phyloP scores from a whole-genome alignment of 1,284 basidiomycete genomes.

The Apiotrichum brassicae region DNA sequence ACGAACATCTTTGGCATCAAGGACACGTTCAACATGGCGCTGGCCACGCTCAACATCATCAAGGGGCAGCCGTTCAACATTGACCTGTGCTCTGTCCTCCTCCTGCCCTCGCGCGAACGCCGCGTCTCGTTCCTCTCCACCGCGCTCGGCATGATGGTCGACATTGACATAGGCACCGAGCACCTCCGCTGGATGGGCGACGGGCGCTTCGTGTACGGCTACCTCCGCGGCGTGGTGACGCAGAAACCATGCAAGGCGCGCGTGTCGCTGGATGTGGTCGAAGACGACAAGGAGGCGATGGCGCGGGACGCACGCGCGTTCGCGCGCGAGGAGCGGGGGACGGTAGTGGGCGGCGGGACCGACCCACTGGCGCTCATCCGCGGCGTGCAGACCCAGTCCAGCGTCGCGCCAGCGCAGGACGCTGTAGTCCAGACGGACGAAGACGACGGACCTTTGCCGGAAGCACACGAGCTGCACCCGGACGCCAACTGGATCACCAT shows the following conservation, averaged over 20 bases:
- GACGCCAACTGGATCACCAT: slow-evolving; percentile 41
- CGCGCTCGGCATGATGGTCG: slow-evolving; percentile 84
- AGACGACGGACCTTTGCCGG: slow-evolving; percentile 23
- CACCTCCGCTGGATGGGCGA: slow-evolving; percentile 90
- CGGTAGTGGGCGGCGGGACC: slow-evolving; percentile 19
- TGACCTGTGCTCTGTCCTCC: slow-evolving; percentile 70
- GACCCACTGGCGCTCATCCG: slow-evolving; percentile 12
- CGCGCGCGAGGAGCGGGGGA: slow-evolving; percentile 9
- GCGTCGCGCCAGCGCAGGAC: neutral
- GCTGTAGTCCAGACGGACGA: neutral
- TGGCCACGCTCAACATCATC: slow-evolving; percentile 74
- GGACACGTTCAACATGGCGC: slow-evolving; percentile 65
- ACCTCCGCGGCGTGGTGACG: slow-evolving; percentile 64
- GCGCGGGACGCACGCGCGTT: slow-evolving; percentile 34
- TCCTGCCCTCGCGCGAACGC: slow-evolving; percentile 31
- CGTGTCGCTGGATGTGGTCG: slow-evolving; percentile 63
- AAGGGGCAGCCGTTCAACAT: slow-evolving; percentile 74
- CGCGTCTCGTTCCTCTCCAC: slow-evolving; percentile 84
- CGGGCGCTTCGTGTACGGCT: slow-evolving; percentile 76
- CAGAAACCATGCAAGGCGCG: slow-evolving; percentile 64
- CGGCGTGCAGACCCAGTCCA: slow-evolving; percentile 3
- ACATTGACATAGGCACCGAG: slow-evolving; percentile 78
- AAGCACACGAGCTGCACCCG: slow-evolving; percentile 27
- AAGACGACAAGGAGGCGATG: slow-evolving; percentile 70
- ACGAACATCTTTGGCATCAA: slow-evolving; percentile 46